Evolutionary conservation across 108 stramenopile species (phyloP).

Genomic region (Craspedostauros australis): DNA sequence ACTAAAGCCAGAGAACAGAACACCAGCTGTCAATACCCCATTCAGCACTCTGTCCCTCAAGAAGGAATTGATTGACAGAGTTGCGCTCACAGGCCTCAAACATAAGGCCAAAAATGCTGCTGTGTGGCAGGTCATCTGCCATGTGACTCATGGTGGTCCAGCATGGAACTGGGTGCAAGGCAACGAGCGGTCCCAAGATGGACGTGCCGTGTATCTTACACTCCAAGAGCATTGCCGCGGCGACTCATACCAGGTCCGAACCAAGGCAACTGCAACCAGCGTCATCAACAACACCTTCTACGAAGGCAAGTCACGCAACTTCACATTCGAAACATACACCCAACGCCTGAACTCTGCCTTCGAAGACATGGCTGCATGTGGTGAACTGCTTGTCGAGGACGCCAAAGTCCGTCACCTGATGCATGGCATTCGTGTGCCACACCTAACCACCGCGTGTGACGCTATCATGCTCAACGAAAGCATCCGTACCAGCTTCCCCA

Average conservation of each 20-base stretch:
- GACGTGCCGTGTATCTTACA: constrained; percentile 22
- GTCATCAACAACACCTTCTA: constrained; percentile 3
- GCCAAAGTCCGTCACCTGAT: constrained; percentile 13
- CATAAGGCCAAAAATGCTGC: constrained; percentile 11
- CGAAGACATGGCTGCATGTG: constrained; percentile 12
- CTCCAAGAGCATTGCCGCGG: constrained; percentile 13
- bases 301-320: constrained; percentile 9
- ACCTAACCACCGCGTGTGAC: too few species aligned
- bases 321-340: constrained; percentile 16
- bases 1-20: too few species aligned
- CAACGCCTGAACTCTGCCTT: constrained; percentile 1
- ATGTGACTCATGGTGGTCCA: too few species aligned
- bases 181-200: constrained; percentile 9
- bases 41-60: constrained; percentile 1
- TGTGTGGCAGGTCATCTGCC: constrained; percentile 9
- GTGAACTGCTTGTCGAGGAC: constrained; percentile 8
- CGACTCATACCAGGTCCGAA: background rate
- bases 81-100: constrained; percentile 1
- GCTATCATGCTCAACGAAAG: too few species aligned
- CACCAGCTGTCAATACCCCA: too few species aligned
- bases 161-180: constrained; percentile 11
- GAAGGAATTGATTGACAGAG: constrained; percentile 13
- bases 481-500: too few species aligned
- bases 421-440: background rate
- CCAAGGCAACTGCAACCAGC: background rate